Evolutionary conservation across 2,329 filamentous ascomycete genomes (phyloP).

Genomic region (Didymella arachidicola): DNA sequence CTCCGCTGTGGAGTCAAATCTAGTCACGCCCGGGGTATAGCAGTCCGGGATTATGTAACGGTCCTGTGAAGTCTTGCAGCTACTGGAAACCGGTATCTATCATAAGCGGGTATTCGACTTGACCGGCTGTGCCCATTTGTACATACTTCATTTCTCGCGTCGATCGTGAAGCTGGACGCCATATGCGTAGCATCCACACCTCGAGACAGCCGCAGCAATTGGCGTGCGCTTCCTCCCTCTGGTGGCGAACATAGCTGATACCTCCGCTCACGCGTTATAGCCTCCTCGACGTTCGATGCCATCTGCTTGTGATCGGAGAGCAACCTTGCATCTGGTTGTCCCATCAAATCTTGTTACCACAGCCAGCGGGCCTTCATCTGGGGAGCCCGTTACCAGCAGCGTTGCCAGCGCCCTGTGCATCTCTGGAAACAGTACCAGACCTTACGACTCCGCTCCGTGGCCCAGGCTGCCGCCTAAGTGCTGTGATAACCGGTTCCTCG

Average conservation of each 20-base stretch:
- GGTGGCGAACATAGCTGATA: not conserved
- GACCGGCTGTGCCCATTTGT: not conserved
- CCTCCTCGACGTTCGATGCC: not conserved
- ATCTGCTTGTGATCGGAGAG: not conserved
- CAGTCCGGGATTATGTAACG: not conserved
- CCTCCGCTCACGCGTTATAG: not conserved
- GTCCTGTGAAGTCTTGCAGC: not conserved
- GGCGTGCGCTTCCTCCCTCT: not conserved
- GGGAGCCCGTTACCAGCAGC: slow-evolving; percentile 46
- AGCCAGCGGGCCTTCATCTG: slow-evolving; percentile 26
- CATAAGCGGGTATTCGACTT: not conserved
- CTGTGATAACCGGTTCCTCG: slow-evolving; percentile 41
- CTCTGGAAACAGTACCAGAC: slow-evolving; percentile 16
- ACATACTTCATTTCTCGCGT: too few species aligned
- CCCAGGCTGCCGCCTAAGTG: slow-evolving; percentile 44
- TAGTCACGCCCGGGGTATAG: not conserved
- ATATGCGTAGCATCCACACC: too few species aligned
- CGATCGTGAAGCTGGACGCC: too few species aligned
- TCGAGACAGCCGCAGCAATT: too few species aligned
- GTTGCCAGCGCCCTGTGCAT: slow-evolving; percentile 25
- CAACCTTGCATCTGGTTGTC: not conserved
- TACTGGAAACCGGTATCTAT: not conserved
- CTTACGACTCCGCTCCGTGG: slow-evolving; percentile 27
- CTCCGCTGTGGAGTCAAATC: not conserved
- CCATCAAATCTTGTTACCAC: not conserved